Base-by-base conservation (phyloP, 805 yeast species). In the Zygosaccharomyces pseudorouxii region DNA sequence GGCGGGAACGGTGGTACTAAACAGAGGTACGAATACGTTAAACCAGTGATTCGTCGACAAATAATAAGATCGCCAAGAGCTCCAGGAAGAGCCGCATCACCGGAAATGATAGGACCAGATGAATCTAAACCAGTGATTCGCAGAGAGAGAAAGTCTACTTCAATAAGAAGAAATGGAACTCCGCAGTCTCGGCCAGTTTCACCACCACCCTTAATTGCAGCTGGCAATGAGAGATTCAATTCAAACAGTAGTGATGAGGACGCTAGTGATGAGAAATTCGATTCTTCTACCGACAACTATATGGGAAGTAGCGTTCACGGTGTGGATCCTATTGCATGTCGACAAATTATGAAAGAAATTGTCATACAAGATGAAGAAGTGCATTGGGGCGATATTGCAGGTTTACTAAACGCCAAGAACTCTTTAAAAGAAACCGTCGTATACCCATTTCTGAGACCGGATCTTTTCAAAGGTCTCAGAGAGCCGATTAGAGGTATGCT, bases 401-500 rank as follows among this genome's bases (percentile, higher is more conserved):
- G 99, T 1, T 70, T 92, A 29, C 95, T 86, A 49, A 76, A 78
- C 16, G 98, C 98, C 4, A 92, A 92, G 61, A 80, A 78, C 53
- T 84, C 97, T 0, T 73, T 92, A 50, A 93, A 90, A 65, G 99
- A 92, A 64, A 86, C 98, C 0, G 98, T 92, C 3, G 98, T 93
- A 11, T 92, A 93, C 64, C 99, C 99, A 20, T 90, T 92, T 63
- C 69, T 93, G 55, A 76, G 99, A 41, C 99, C 98, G 0, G 98
- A 93, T 67, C 73, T 92, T 53, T 93, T 92, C 62, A 79, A 81
- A 51, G 98, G 98, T 1, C 71, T 93, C 50, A 75, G 98, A 56
- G 98, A 90, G 68, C 99, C 99, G 0, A 93, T 96, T 0, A 72
- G 97, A 58, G 99, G 99, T 3, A 90, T 92, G 97, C 73, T 92